Evolutionary conservation across 2,329 filamentous ascomycete species (phyloP), one percentile per base, ranked within the genome.

Genomic region (Aspergillus sp.): DNA sequence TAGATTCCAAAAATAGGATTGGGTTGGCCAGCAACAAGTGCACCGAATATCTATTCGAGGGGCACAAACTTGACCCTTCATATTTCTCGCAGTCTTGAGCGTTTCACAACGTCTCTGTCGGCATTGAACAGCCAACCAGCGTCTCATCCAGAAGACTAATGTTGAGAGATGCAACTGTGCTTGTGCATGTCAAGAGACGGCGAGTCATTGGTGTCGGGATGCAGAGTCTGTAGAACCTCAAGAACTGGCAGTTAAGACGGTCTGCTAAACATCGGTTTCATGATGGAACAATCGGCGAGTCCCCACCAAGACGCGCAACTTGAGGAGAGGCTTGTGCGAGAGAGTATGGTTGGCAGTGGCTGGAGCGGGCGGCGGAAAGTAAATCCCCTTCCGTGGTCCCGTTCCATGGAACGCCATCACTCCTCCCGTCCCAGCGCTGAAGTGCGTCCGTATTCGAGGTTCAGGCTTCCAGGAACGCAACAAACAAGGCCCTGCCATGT

Each of bases 401-500:
- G 17, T 47, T 13, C 54, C 54, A 57, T 30, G 54, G 54, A 57
- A 57, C 47, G 19, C 38, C 19, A 7, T 49, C 54, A 49, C 25
- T 45, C 25, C 38, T 54, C 47, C 55, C 55, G 55, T 46, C 46
- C 47, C 48, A 17, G 45, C 19, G n/a, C n/a, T 53, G 28, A 57
- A 31, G 22, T 55, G 31, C 9, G 13, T 48, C 28, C 54, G 28
- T 30, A 28, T 30, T 50, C 48, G 34, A 41, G 34, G 23, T 54
- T 31, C 48, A 50, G 48, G 48, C 25, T 31, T 49, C 43, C 57
- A 54, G 46, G 31, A 61, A 54, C 52, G 46, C 34, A 61, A 54
- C 52, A 66, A 64, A 66, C 61, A 60, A 61, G 57, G 62, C 63
- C 65, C 61, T 68, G 66, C 67, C 67, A 71, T 71, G 68, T 68